Evolutionary conservation across 2,329 filamentous ascomycete species (phyloP).

Genomic region (Zymoseptoria crescenta): DNA sequence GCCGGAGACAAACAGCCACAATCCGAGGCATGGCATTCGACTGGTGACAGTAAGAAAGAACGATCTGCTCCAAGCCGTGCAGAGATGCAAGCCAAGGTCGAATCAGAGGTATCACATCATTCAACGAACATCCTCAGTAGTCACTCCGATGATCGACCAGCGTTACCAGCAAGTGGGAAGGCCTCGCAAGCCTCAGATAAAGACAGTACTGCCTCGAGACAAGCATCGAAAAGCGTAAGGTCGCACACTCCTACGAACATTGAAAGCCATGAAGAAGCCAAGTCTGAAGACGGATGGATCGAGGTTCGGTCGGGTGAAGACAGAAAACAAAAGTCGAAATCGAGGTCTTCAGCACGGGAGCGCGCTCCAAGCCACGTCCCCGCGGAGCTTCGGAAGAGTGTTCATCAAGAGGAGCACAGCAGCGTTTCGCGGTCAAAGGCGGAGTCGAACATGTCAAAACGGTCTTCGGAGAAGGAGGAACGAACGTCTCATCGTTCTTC

Average conservation of each 20-base stretch:
- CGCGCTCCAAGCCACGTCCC: background rate
- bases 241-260: background rate
- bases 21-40: background rate
- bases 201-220: background rate
- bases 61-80: background rate
- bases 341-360: background rate
- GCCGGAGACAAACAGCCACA: background rate
- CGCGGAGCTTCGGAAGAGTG: background rate
- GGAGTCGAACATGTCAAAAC: background rate
- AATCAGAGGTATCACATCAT: slow-evolving; percentile 3
- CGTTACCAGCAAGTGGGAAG: background rate
- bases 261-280: background rate
- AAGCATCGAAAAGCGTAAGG: background rate
- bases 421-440: background rate
- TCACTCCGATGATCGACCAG: background rate
- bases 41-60: background rate
- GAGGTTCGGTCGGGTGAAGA: background rate
- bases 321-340: background rate
- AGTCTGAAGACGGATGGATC: background rate
- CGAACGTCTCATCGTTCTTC: background rate
- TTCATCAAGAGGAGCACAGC: background rate
- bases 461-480: background rate
- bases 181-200: background rate
- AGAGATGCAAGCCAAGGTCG: slow-evolving; percentile 6
- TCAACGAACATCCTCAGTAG: background rate